These are phyloP conservation scores for Xylaria sp. DNA, from an alignment of 2,329 filamentous ascomycete species.

Conservation along the genomic window DNA sequence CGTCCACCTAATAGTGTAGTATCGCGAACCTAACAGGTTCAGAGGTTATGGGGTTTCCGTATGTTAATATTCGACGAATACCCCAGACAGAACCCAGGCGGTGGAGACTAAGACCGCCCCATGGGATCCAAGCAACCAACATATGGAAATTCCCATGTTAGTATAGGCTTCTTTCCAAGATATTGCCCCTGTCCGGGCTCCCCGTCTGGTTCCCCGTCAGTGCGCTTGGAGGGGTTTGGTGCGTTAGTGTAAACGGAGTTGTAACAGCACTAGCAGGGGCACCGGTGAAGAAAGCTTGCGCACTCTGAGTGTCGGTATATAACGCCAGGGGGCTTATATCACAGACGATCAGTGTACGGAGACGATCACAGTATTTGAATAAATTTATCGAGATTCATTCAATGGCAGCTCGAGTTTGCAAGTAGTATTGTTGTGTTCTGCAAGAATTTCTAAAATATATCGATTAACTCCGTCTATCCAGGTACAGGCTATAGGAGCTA, in stretches of 20 bases:
- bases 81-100: conserved; percentile 3
- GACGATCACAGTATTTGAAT: background rate
- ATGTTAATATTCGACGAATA: conserved; percentile 25
- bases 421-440: background rate
- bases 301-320: background rate
- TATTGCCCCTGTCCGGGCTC: background rate
- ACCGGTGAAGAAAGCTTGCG: background rate
- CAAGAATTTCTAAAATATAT: background rate
- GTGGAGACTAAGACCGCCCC: conserved; percentile 11
- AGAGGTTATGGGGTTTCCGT: conserved; percentile 22
- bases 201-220: background rate
- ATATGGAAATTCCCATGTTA: background rate
- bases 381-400: background rate
- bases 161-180: background rate
- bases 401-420: background rate
- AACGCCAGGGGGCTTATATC: background rate
- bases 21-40: background rate
- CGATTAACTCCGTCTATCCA: background rate
- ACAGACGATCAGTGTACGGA: background rate
- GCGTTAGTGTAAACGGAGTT: conserved; percentile 12
- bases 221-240: conserved; percentile 8
- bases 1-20: background rate
- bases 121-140: background rate
- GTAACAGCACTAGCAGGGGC: conserved; percentile 27
- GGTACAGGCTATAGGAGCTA: background rate